A percentile compares a stretch with the other conserved stretches of the same genome.
Conservation (phyloP, 2,329 filamentous ascomycete genomes). For the Sclerotinia glacialis region DNA sequence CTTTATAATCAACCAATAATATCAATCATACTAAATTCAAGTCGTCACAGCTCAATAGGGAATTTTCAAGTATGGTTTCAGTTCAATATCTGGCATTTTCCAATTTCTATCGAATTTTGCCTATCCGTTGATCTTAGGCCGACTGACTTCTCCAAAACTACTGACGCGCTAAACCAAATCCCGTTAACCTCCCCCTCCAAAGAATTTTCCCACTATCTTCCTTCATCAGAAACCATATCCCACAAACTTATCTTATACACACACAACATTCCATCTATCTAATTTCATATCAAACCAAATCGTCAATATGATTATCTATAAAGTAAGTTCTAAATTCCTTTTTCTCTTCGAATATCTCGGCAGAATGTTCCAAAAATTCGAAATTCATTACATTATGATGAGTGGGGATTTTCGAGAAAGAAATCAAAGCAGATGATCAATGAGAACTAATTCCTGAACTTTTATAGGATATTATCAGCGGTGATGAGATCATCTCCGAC, state of each 20-base stretch:
- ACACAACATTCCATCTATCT: not conserved
- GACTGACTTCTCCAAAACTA: not conserved
- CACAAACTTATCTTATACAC: conserved; percentile 6
- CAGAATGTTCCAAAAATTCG: not conserved
- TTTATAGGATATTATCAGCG: conserved; percentile 77
- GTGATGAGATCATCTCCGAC: conserved; percentile 96
- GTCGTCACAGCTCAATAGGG: not conserved
- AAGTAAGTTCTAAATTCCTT: conserved; percentile 41
- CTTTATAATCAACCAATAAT: no score
- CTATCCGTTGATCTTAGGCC: not conserved
- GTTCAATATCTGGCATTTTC: not conserved
- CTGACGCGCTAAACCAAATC: conserved; percentile 1
- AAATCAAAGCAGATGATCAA: conserved; percentile 10
- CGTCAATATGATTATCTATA: conserved; percentile 56
- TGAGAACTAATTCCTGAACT: conserved; percentile 20
- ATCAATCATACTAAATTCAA: no score
- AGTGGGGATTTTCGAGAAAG: not conserved
- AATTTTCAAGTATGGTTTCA: not conserved
- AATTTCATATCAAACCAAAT: conserved; percentile 10
- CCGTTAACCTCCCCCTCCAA: conserved; percentile 23
- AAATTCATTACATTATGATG: not conserved
- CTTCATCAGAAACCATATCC: conserved; percentile 11
- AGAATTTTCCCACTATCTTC: conserved; percentile 19
- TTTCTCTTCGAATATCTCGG: conserved; percentile 18
- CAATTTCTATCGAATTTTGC: not conserved